These are phyloP conservation scores for Umbelopsis ramanniana DNA, from an alignment of 192 early-diverging fungal genomes.

Conservation along the genomic window DNA sequence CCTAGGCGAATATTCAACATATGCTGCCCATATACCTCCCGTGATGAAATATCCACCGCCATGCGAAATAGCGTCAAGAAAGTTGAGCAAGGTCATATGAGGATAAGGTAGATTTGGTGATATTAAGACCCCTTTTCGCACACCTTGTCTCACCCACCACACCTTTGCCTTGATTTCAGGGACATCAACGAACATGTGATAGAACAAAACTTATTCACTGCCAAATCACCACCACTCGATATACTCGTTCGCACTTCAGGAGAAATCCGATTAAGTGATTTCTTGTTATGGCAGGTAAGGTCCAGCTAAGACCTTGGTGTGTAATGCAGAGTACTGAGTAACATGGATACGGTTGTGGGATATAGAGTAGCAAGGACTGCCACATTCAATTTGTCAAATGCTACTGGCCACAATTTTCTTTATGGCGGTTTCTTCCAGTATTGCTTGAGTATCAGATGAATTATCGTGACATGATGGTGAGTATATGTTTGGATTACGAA, in stretches of 20 bases:
- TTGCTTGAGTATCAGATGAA: conserved; percentile 82
- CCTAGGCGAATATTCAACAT: conserved; percentile 81
- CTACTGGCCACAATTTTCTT: conserved; percentile 95
- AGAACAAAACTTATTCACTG: conserved; percentile 66
- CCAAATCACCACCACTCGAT: conserved; percentile 74
- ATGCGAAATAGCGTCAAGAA: conserved; percentile 59
- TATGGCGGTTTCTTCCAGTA: conserved; percentile 83
- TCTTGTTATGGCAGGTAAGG: conserved; percentile 86
- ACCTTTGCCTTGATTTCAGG: conserved; percentile 32
- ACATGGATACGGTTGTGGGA: neutral
- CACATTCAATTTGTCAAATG: conserved; percentile 89
- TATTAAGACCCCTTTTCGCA: neutral
- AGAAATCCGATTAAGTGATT: conserved; percentile 95
- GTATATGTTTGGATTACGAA: neutral
- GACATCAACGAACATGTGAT: conserved; percentile 68
- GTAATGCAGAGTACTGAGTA: neutral
- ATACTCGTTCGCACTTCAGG: conserved; percentile 93
- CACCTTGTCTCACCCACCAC: neutral
- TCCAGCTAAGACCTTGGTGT: neutral
- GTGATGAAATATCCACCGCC: conserved; percentile 87
- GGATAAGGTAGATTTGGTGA: conserved; percentile 33
- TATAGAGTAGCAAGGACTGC: conserved; percentile 53
- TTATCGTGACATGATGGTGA: conserved; percentile 12
- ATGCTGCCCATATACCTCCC: conserved; percentile 90
- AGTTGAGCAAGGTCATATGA: conserved; percentile 58